These are phyloP conservation scores for Pezicula neosporulosa DNA, from an alignment of 2,329 filamentous ascomycete genomes.

Conservation along the genomic window DNA sequence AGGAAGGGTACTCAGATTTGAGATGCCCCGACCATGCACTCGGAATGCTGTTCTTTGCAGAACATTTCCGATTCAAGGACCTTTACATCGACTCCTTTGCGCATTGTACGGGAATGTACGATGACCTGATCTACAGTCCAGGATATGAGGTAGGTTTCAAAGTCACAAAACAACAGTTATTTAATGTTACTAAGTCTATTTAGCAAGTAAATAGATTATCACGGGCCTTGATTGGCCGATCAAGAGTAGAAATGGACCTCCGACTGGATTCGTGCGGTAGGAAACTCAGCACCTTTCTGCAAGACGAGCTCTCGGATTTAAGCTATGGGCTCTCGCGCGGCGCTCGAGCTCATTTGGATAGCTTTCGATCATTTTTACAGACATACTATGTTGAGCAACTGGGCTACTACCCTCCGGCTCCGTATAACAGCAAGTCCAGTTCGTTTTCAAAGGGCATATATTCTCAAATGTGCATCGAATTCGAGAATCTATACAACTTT, in stretches of 20 bases:
- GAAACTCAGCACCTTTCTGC: slow-evolving; percentile 64
- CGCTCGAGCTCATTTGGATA: slow-evolving; percentile 64
- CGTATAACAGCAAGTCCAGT: slow-evolving; percentile 34
- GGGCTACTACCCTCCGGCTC: slow-evolving; percentile 67
- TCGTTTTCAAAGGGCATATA: slow-evolving; percentile 57
- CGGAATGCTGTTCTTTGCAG: slow-evolving; percentile 64
- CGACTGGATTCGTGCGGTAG: slow-evolving; percentile 54
- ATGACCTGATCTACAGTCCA: slow-evolving; percentile 49
- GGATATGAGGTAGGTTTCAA: slow-evolving; percentile 56
- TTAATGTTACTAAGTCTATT: slow-evolving; percentile 4
- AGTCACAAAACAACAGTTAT: neutral
- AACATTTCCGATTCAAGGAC: slow-evolving; percentile 58
- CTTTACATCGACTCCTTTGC: slow-evolving; percentile 71
- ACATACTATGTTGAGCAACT: slow-evolving; percentile 64
- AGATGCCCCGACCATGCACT: slow-evolving; percentile 65
- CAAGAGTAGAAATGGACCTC: slow-evolving; percentile 61
- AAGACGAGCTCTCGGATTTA: slow-evolving; percentile 65
- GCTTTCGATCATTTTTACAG: slow-evolving; percentile 67
- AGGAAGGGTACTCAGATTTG: slow-evolving; percentile 67
- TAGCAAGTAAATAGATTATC: slow-evolving; percentile 50
- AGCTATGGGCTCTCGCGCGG: slow-evolving; percentile 61
- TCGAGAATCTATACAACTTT: slow-evolving; percentile 66
- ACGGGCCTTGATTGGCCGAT: slow-evolving; percentile 61
- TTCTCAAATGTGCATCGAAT: slow-evolving; percentile 63
- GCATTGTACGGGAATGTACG: slow-evolving; percentile 77